These are phyloP conservation scores for Termitomyces sp. DNA, from an alignment of 1,284 basidiomycete species.

Conservation along the genomic window DNA sequence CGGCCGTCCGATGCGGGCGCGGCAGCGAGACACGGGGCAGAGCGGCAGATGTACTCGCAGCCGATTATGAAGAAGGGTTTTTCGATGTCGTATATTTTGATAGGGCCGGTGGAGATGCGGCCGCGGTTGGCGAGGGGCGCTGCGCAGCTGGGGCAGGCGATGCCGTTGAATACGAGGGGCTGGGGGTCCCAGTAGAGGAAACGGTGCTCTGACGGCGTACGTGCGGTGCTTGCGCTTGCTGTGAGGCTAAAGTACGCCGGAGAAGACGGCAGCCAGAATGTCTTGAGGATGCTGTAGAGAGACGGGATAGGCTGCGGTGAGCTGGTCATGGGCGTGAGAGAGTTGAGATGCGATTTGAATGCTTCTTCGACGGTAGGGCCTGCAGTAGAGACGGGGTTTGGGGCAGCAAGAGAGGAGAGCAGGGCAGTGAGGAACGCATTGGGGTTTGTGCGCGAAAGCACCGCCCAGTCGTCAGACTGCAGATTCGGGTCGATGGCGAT, in stretches of 20 bases:
- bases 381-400: constrained; percentile 50
- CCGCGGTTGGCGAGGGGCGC: constrained; percentile 56
- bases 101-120: constrained; percentile 61
- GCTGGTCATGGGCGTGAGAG: constrained; percentile 41
- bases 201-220: constrained; percentile 61
- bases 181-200: constrained; percentile 79
- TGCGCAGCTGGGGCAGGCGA: constrained; percentile 60
- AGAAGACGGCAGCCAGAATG: constrained; percentile 73
- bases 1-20: constrained; percentile 41
- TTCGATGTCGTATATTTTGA: constrained; percentile 71
- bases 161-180: constrained; percentile 71
- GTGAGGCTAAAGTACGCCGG: constrained; percentile 70
- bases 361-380: constrained; percentile 65
- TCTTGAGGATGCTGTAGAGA: constrained; percentile 66
- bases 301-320: constrained; percentile 55
- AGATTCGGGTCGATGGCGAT: constrained; percentile 47
- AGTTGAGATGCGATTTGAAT: constrained; percentile 64
- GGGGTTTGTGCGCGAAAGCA: constrained; percentile 47
- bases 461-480: constrained; percentile 56
- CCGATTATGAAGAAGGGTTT: constrained; percentile 75
- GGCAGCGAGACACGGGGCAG: constrained; percentile 35
- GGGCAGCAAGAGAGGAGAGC: constrained; percentile 49
- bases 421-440: constrained; percentile 52
- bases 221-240: constrained; percentile 59
- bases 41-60: constrained; percentile 68